Base-by-base conservation (phyloP, 1,284 basidiomycete species). In the Stygiomarasmius scandens region DNA sequence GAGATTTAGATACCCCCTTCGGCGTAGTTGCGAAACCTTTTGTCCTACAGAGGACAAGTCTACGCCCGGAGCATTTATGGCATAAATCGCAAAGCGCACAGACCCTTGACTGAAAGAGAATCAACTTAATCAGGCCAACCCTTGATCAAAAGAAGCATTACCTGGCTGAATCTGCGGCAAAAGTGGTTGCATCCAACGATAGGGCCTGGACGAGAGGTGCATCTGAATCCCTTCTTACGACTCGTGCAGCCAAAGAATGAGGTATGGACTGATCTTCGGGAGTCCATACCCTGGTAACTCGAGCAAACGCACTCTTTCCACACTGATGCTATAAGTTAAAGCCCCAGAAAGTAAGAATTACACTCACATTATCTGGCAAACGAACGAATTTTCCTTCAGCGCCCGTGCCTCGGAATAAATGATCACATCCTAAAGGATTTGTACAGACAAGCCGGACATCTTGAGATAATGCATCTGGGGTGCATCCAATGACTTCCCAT, bases 151-250 rank as follows among this genome's bases (percentile, higher is more conserved):
- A 29, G 23, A 46, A 23, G 25, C n/a, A 59, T 47, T 63, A 72
- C 73, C 65, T 64, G 20, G 65, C 59, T n/a, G 69, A 62, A 56
- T 77, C 71, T 11, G 71, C 66, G 3, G 70, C 68, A 16, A 58
- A 63, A 58, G 79, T 83, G 52, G 78, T 66, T 1, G 76, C 79
- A 60, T 79, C 76, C 8, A 85, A 62, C 3, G 66, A 54, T 4
- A 83, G 69, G 1, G 72, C 77, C 54, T 75, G 72, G 22, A 84
- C 81, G 25, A 67, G 55, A 8, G 74, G 72, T 10, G 67, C 58
- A 23, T 46, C 46, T 25, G 64, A 68, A 41, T 67, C 65, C 4
- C 70, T 66, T 34, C 66, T 66, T 1, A 58, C 56, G 43, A 74
- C 59, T 44, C 65, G 64, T 0, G 62, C 55, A 1, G 62, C 63